Evolutionary conservation across 2,329 filamentous ascomycete genomes (phyloP).

Genomic region (Grosmannia penicillata): DNA sequence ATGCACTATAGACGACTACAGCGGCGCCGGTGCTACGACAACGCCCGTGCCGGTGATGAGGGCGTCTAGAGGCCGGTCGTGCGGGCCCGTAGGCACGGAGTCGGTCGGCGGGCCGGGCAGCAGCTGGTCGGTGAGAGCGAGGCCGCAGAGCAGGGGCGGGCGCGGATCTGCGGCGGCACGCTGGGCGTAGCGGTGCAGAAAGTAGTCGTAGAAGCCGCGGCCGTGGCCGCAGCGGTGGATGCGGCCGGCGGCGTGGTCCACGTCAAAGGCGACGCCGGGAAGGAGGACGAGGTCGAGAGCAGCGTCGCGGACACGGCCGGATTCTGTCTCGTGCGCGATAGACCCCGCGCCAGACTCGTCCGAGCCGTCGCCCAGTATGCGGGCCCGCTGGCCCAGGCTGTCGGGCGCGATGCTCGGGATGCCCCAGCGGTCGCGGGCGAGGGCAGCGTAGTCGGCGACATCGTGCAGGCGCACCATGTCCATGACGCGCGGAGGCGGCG

Average conservation of each 20-base stretch:
- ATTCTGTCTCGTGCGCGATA: too few relatives aligned
- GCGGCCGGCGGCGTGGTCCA: slow-evolving; percentile 30
- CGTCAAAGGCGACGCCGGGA: slow-evolving; percentile 86
- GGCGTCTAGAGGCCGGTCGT: slow-evolving; percentile 70
- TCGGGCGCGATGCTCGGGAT: slow-evolving; percentile 69
- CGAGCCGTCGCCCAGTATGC: slow-evolving; percentile 55
- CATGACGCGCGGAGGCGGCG: slow-evolving; percentile 53
- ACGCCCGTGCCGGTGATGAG: slow-evolving; percentile 55
- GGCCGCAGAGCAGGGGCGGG: slow-evolving; percentile 49
- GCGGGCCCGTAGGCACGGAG: slow-evolving; percentile 56
- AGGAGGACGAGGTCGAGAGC: slow-evolving; percentile 78
- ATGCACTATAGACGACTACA: too few relatives aligned
- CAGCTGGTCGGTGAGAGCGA: slow-evolving; percentile 78
- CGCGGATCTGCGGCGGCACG: slow-evolving; percentile 16
- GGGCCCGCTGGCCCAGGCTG: slow-evolving; percentile 51
- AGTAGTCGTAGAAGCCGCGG: slow-evolving; percentile 94
- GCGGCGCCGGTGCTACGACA: not conserved
- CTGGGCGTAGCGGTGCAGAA: slow-evolving; percentile 58
- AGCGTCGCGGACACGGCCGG: slow-evolving; percentile 22
- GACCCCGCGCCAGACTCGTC: slow-evolving; percentile 3
- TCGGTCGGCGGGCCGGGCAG: slow-evolving; percentile 38
- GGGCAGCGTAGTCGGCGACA: slow-evolving; percentile 60
- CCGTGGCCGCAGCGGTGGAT: slow-evolving; percentile 79
- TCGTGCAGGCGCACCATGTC: slow-evolving; percentile 78
- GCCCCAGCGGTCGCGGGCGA: slow-evolving; percentile 75